Base-by-base conservation (phyloP, 805 yeast species). In the Ogataea paraovalis region DNA sequence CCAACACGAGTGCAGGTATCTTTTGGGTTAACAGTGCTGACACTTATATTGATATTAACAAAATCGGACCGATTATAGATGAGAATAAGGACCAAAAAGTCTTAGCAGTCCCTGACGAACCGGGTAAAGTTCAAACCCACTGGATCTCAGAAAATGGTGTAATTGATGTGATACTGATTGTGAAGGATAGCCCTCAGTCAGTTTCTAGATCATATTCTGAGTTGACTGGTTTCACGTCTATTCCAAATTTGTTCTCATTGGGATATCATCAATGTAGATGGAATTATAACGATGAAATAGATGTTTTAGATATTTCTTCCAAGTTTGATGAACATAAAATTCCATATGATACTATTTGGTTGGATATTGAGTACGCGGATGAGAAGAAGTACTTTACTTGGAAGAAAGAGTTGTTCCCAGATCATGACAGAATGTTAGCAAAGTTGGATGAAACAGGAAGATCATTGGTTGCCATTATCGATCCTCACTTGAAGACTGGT, bases 251-350 rank as follows among this genome's bases (percentile, higher is more conserved):
- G 39, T 86, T 90, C 58, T 73, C 96, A 0, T 65, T 90, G 13
- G 98, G 96, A 0, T 88, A 94, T 62, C 98, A 94, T 62, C 99
- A 94, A 67, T 92, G 97, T 62, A 78, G 98, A 60, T 94, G 99
- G 99, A 94, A 94, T 65, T 94, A 94, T 68, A 87, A 88, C 61
- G 91, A 86, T 57, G 91, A 87, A 60, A 74, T 74, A 10, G 99
- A 94, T 66, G 92, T 94, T 1, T 66, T 89, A n/a, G 80, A 74
- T 7, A 85, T 94, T 13, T 76, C 78, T 53, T 62, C 72, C 2
- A 74, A 79, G 47, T 84, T 94, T 76, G 98, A 92, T 64, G 71
- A 76, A 49, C 62, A 79, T 57, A 77, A 72, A 39, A 81, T 94
- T 48, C 97, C 98, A 2, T 87, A 83, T 62, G 99, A 94, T 64